These are phyloP conservation scores for Rhynchospora pubera DNA, from an alignment of 176 grass and related monocot genomes.

Conservation along the genomic window DNA sequence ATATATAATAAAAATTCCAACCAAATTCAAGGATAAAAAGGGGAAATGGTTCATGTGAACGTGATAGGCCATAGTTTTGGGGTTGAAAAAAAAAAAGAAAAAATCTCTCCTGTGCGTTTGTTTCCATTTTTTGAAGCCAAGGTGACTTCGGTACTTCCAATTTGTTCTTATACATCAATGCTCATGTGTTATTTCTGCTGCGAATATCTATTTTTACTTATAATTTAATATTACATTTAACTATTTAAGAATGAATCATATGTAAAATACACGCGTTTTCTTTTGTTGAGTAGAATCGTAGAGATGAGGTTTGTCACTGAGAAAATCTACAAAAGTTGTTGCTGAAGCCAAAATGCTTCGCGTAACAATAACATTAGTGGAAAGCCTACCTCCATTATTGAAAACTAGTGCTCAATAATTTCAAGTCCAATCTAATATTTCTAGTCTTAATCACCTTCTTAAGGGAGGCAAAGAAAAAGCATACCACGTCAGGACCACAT, in stretches of 20 bases:
- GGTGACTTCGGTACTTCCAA: background rate
- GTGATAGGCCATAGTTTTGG: too few relatives aligned
- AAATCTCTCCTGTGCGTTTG: too few relatives aligned
- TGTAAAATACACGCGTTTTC: background rate
- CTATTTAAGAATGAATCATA: background rate
- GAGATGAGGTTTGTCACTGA: background rate
- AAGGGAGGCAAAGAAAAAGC: background rate
- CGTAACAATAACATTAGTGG: background rate
- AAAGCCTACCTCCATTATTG: conserved; percentile 2
- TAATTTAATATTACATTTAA: background rate
- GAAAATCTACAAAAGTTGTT: conserved; percentile 7
- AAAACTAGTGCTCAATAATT: background rate
- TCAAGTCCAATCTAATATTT: background rate
- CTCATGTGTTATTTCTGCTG: background rate
- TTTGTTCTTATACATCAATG: too few relatives aligned
- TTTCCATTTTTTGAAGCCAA: too few relatives aligned
- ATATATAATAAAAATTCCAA: too few relatives aligned
- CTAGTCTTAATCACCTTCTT: background rate
- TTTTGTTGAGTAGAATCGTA: background rate
- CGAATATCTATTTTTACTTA: background rate
- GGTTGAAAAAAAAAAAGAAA: too few relatives aligned
- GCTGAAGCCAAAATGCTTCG: background rate
- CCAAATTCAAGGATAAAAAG: too few relatives aligned
- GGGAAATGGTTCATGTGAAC: too few relatives aligned
- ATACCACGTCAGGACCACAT: background rate